Evolutionary conservation across 306 rosid genomes (phyloP), one percentile per base, ranked within the genome.

Genomic region (Lathyrus tuberosus): DNA sequence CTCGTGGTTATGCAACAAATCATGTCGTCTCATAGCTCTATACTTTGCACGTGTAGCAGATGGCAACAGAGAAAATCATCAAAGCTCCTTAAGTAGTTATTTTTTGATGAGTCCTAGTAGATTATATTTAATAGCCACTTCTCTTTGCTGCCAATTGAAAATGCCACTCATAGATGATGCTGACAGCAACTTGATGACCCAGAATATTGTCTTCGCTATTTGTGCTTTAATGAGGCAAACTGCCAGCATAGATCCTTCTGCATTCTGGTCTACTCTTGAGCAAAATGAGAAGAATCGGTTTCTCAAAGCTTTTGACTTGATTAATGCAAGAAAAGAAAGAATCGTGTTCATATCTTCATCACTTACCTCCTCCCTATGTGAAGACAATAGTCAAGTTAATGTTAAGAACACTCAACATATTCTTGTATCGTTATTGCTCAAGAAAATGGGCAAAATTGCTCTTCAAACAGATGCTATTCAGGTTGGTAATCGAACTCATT

Each of bases 371-470:
- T 80, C 72, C 28, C 53, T 56, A 31, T 62, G 16, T 62, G 84
- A 79, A 65, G 59, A 78, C 53, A 71, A 72, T 44, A 82, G 76
- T 56, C 81, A 74, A 38, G 72, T 53, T 44, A 26, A 53, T 73
- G 73, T 80, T 48, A 59, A 61, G 56, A 63, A 70, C 33, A 59
- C 87, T 31, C 80, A 54, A 28, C n/a, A 63, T 76, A 72, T 71
- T 53, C 86, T 90, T 6, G 82, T 90, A 65, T 85, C 86, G 14
- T 72, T 76, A 28, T 73, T 93, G 91, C 94, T 93, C 3, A 84
- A 76, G 75, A 86, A 84, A 76, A 82, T 90, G 89, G 98, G 94
- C 71, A 84, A 93, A 63, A 77, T 80, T 74, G 91, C 90, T 76
- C 83, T 88, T 82, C 87, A 88, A 75, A 83, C 66, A 83, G 98